Conservation (phyloP, 192 early-diverging fungal species). For the Mortierella antarctica region DNA sequence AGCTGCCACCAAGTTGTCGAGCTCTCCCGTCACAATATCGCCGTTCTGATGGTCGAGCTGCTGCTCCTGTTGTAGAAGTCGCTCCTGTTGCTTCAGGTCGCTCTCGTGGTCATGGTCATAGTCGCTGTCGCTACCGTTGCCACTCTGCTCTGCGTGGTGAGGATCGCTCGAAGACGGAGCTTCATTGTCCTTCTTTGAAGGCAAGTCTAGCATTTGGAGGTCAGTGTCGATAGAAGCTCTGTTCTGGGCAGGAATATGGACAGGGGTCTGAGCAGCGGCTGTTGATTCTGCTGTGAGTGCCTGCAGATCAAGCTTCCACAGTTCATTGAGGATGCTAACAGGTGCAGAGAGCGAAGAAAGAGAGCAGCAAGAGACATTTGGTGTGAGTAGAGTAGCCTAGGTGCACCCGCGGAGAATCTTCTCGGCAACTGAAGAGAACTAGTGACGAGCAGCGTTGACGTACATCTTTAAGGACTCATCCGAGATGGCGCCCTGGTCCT, state of each 20-base stretch:
- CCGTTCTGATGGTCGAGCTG: conserved; percentile 12
- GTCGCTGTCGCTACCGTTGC: conserved; percentile 12
- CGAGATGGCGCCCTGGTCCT: conserved; percentile 39
- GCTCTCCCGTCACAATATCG: conserved; percentile 33
- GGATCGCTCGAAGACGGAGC: not conserved
- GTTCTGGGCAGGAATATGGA: not conserved
- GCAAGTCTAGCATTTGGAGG: conserved; percentile 33
- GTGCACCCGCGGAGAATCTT: not conserved
- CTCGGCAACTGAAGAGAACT: not conserved
- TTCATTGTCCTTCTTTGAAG: conserved; percentile 6
- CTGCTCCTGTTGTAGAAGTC: conserved; percentile 41
- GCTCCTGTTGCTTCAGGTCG: conserved; percentile 29
- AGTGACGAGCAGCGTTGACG: not conserved
- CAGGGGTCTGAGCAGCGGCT: not conserved
- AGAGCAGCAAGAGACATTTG: not conserved
- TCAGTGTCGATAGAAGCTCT: conserved; percentile 21
- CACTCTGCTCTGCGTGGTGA: not conserved
- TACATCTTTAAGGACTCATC: conserved; percentile 39
- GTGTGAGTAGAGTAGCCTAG: not conserved
- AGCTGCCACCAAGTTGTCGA: conserved; percentile 30
- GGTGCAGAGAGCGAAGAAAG: not conserved
- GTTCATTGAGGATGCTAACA: conserved; percentile 29
- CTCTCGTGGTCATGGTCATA: conserved; percentile 12
- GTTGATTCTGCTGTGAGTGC: conserved; percentile 1
- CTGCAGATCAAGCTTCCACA: conserved; percentile 36